Evolutionary conservation across 139 green algal genomes (phyloP).

Genomic region (Limnomonas spitsbergensis): DNA sequence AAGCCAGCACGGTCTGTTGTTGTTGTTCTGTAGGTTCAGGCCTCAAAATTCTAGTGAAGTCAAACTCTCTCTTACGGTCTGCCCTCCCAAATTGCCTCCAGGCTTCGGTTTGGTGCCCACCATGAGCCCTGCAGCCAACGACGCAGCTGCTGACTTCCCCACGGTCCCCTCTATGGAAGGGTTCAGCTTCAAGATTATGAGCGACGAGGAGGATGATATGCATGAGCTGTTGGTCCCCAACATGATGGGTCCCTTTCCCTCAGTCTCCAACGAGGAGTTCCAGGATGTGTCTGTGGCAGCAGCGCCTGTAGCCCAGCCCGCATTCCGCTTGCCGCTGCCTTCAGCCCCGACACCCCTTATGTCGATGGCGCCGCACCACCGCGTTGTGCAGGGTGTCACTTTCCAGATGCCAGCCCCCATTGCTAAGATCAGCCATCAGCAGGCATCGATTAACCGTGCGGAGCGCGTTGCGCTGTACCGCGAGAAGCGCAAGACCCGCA

Average conservation of each 20-base stretch:
- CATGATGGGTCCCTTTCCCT: no score
- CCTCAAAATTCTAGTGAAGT: no score
- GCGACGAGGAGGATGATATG: background rate
- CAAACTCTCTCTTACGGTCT: background rate
- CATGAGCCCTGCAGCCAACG: background rate
- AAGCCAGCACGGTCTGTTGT: background rate
- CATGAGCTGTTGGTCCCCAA: background rate
- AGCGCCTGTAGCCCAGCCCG: no score
- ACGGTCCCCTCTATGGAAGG: background rate
- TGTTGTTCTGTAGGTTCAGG: background rate
- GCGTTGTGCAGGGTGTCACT: background rate
- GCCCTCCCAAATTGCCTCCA: background rate
- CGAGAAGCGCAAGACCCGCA: constrained; percentile 75
- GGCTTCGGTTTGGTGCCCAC: background rate
- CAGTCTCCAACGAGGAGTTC: no score
- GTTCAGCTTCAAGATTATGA: background rate
- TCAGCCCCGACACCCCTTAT: no score
- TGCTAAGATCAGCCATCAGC: background rate
- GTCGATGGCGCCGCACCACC: no score
- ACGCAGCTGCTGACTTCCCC: background rate
- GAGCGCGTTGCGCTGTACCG: constrained; percentile 46
- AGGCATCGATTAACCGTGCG: constrained; percentile 12
- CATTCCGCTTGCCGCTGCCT: no score
- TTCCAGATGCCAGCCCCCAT: constrained; percentile 5
- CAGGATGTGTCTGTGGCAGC: no score